Base-by-base conservation (phyloP, 345 rosid genomes). In the Boechera divaricarpa region DNA sequence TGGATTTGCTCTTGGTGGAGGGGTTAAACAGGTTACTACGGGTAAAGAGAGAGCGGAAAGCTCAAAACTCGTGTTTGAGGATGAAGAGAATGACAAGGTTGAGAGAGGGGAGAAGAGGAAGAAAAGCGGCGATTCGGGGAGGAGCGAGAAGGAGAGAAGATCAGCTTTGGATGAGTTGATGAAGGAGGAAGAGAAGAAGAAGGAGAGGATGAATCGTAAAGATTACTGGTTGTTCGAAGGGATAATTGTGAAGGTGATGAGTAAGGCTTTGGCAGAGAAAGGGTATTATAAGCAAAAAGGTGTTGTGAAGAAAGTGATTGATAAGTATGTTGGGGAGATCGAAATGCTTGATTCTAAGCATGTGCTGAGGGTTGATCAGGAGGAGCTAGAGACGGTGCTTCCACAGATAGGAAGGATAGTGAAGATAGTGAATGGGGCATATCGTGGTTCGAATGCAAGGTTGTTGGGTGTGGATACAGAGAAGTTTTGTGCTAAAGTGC, bases 261-360 rank as follows among this genome's bases (percentile, higher is more conserved):
- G 92, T 75, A 92, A 89, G 42, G 85, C 87, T 2, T 80, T 95
- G 85, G 91, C 86, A 0, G 88, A 85, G 10, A 92, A 87, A 81
- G 98, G 98, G 29, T 92, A 95, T 42, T 92, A 95, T 77, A 95
- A 91, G 84, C 94, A 88, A 71, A 95, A 95, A 47, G 98, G 97
- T 7, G 83, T 89, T 5, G 90, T 95, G 75, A 91, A 78, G 79
- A 88, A 85, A 82, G 99, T 92, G 67, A 87, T 91, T 32, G 99
- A 95, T 51, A 86, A 79, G 60, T 95, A 92, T 55, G 94, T 88
- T 5, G 98, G 97, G 16, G 98, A 95, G 80, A 84, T 90, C 12
- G 94, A 91, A 80, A 92, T 92, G 90, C 80, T 90, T 18, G 92
- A 90, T 69, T 88, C 76, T 69, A 95, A 92, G 82, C 97, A 95